These are phyloP conservation scores for Oryza officinalis DNA, from an alignment of 176 grass and related monocot species.

Conservation along the genomic window DNA sequence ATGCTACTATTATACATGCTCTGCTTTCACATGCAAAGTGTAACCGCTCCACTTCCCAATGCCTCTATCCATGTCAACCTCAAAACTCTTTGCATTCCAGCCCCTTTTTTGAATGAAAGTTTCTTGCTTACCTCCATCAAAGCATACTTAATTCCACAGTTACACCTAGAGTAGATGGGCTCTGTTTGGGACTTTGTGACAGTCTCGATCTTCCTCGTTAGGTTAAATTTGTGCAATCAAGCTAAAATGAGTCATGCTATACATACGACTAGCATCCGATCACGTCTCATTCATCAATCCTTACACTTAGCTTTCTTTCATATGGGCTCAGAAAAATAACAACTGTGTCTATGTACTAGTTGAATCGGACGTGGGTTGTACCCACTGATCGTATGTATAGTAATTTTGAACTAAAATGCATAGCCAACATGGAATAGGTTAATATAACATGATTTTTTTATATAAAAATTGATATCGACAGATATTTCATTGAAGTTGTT, in stretches of 20 bases:
- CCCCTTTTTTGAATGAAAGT: not conserved
- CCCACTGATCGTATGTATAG: too few relatives aligned
- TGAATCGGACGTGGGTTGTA: too few relatives aligned
- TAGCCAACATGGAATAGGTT: not conserved
- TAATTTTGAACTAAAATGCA: too few relatives aligned
- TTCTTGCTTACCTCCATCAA: not conserved
- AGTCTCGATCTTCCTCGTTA: not conserved
- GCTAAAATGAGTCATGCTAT: too few relatives aligned
- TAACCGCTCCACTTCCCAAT: not conserved
- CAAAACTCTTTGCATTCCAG: not conserved
- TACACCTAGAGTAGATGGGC: not conserved
- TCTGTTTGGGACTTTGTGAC: not conserved
- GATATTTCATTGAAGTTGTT: not conserved
- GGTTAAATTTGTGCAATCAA: not conserved
- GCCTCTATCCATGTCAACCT: conserved; percentile 19
- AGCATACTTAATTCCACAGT: not conserved
- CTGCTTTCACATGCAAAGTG: conserved; percentile 6
- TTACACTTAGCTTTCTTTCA: too few relatives aligned
- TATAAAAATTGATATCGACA: not conserved
- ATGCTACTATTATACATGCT: not conserved
- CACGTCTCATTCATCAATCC: too few relatives aligned
- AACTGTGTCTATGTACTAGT: too few relatives aligned
- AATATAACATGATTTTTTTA: not conserved
- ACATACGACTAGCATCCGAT: too few relatives aligned
- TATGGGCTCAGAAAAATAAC: too few relatives aligned